These are phyloP conservation scores for Cladosporium austrohemisphaericum DNA, from an alignment of 2,329 filamentous ascomycete species.

Conservation along the genomic window DNA sequence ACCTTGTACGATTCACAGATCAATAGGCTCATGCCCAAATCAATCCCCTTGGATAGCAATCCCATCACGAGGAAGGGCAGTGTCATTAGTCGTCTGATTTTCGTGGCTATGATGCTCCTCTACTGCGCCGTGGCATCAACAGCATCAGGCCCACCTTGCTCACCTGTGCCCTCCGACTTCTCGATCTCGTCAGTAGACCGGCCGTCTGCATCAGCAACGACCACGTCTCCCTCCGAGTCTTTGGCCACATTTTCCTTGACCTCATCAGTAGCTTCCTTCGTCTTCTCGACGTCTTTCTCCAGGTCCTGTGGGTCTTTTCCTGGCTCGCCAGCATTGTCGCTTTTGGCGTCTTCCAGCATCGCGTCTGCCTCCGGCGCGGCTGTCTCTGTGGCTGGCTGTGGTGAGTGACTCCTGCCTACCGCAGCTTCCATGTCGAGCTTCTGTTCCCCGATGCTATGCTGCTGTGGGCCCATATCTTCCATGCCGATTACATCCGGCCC, in stretches of 20 bases:
- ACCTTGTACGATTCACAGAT: too few relatives aligned
- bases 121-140: constrained; percentile 11
- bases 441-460: constrained; percentile 31
- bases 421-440: constrained; percentile 41
- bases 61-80: background rate
- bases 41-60: background rate
- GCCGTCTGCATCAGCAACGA: constrained; percentile 24
- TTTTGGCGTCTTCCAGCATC: constrained; percentile 16
- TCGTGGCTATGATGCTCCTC: background rate
- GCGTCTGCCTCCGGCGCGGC: constrained; percentile 15
- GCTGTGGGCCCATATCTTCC: constrained; percentile 78
- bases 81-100: constrained; percentile 6
- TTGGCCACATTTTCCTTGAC: constrained; percentile 16
- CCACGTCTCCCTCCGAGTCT: constrained; percentile 30
- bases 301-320: constrained; percentile 21
- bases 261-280: background rate
- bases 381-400: constrained; percentile 18
- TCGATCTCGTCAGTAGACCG: background rate
- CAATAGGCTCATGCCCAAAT: background rate
- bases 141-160: constrained; percentile 4
- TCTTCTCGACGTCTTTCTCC: constrained; percentile 19
- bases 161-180: background rate
- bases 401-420: constrained; percentile 33
- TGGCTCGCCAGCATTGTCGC: constrained; percentile 19
- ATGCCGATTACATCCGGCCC: constrained; percentile 83